Base-by-base conservation (phyloP, 805 yeast genomes). In the Metschnikowia koreensis region DNA sequence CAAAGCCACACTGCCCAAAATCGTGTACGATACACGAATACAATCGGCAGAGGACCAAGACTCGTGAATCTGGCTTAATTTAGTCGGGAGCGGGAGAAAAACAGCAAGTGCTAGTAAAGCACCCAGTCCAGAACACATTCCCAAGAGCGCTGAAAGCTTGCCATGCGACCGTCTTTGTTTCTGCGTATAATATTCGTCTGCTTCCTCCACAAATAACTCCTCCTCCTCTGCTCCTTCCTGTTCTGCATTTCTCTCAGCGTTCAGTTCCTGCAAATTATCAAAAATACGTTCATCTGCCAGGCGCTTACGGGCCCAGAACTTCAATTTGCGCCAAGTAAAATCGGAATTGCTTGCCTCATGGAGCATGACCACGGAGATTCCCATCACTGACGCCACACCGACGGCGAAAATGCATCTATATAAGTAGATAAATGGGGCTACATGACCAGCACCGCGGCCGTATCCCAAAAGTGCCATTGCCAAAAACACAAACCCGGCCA, bases 111-210 rank as follows among this genome's bases (percentile, higher is more conserved):
- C 76, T 53, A 83, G 78, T 1, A 86, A 75, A 1, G 90, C 91
- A 45, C 91, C 91, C 15, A 81, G 61, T 0, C 90, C 90, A 15
- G 87, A 75, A 45, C 78, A 69, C 13, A 82, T 64, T 1, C 92
- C 92, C 41, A 86, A 75, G 22, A 83, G 61, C 0, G 89, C 85
- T 0, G 87, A 77, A 48, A 76, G 70, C 55, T 76, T 79, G 2
- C 89, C 90, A 56, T 63, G 64, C 37, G 50, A 58, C 34, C 54
- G 49, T 6, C 16, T 26, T 31, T 42, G 36, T n/a, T 38, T 33
- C 28, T 13, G 47, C 40, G 44, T 12, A 36, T 29, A 34, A 37
- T 28, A 12, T 17, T 15, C 51, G 10, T 39, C 41, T 13, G 31
- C 48, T 4, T 51, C 54, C 9, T 44, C 50, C 38, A 40, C 10